phyloP scores from a whole-genome alignment of 2,329 filamentous ascomycete genomes.

The Aspergillus luchuensis region DNA sequence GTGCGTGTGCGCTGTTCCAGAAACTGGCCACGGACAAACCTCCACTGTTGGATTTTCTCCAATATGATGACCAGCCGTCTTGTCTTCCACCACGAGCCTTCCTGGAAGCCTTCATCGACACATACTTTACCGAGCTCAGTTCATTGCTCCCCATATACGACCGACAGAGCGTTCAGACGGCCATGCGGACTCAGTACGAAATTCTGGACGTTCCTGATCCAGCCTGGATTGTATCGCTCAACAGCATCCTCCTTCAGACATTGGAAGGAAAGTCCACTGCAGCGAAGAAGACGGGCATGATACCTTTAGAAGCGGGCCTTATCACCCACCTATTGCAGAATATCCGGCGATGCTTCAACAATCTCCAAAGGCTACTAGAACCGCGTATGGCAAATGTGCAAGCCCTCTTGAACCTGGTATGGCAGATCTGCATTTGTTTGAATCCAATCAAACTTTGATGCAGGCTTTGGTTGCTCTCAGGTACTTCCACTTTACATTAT shows the following conservation, averaged over 20 bases:
- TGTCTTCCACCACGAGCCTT: background rate
- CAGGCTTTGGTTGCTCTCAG: background rate
- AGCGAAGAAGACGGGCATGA: background rate
- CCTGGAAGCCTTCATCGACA: background rate
- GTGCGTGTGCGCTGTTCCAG: background rate
- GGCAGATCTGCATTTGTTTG: background rate
- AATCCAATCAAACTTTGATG: background rate
- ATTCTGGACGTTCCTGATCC: background rate
- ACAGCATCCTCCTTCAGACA: background rate
- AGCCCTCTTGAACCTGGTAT: background rate
- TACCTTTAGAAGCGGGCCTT: background rate
- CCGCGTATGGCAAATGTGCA: background rate
- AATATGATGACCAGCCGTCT: background rate
- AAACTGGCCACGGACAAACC: background rate
- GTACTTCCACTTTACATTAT: background rate
- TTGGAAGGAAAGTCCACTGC: background rate
- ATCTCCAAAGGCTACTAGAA: background rate
- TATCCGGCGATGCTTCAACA: background rate
- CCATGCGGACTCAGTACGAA: background rate
- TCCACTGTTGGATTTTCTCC: background rate
- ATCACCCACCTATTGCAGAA: background rate
- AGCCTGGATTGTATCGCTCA: background rate
- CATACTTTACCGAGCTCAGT: background rate
- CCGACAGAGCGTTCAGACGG: background rate
- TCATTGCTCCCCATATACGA: background rate